These are phyloP conservation scores for Botrytis porri DNA, from an alignment of 2,329 filamentous ascomycete species.

Conservation along the genomic window DNA sequence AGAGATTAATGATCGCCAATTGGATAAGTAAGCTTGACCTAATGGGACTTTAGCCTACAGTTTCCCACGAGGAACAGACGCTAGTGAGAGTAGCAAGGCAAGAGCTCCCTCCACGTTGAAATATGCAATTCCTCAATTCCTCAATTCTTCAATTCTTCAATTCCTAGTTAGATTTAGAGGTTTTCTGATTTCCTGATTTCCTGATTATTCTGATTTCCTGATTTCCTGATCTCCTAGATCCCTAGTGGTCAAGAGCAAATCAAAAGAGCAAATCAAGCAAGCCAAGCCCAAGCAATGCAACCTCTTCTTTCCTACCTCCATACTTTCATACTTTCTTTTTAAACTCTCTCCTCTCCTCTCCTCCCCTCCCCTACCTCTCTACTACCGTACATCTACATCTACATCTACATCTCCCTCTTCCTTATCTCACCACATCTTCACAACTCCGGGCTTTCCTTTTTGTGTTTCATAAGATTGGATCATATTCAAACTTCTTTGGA, in stretches of 20 bases:
- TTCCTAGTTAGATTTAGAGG: too few species aligned
- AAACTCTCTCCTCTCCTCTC: neutral
- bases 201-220: too few species aligned
- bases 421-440: neutral
- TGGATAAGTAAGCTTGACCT: neutral
- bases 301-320: neutral
- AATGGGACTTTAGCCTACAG: neutral
- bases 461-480: conserved; percentile 1
- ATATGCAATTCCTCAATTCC: neutral
- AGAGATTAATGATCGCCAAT: conserved; percentile 1
- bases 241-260: neutral
- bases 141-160: too few species aligned
- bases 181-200: too few species aligned
- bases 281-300: conserved; percentile 1
- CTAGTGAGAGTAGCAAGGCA: neutral
- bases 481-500: neutral
- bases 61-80: neutral
- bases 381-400: neutral
- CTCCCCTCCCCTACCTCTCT: neutral
- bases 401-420: neutral
- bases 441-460: neutral
- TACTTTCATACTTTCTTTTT: neutral
- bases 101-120: neutral
- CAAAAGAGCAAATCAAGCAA: neutral
- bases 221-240: too few species aligned